Percentiles rank a stretch among this genome's conserved stretches.
These are phyloP conservation scores for Alternaria hordeiaustralica DNA, from an alignment of 2,329 filamentous ascomycete genomes.

Conservation along the genomic window DNA sequence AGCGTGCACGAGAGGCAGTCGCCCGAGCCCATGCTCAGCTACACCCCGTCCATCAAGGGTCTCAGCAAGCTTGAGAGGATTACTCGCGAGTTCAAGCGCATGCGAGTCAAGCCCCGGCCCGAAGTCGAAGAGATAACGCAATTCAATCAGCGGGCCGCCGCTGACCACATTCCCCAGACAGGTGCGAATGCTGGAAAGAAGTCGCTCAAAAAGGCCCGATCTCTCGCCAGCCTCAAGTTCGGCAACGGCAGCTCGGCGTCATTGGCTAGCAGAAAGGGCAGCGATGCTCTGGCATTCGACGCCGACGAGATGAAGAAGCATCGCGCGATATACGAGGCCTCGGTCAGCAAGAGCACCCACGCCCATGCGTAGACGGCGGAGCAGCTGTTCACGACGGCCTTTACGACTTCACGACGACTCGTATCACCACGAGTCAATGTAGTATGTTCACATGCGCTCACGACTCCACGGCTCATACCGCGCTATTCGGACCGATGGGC, in stretches of 20 bases:
- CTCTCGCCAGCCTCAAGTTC: conserved; percentile 40
- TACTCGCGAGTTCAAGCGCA: conserved; percentile 64
- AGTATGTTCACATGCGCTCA: conserved; percentile 14
- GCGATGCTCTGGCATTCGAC: conserved; percentile 44
- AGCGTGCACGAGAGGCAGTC: conserved; percentile 34
- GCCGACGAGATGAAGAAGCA: conserved; percentile 47
- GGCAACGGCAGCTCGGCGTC: conserved; percentile 42
- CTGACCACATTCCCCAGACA: conserved; percentile 21
- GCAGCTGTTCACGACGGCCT: conserved; percentile 3
- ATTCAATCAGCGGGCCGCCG: conserved; percentile 30
- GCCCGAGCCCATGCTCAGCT: conserved; percentile 24
- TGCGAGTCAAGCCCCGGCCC: conserved; percentile 59
- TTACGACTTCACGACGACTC: conserved; percentile 27
- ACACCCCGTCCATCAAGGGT: conserved; percentile 34
- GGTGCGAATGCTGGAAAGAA: conserved; percentile 40
- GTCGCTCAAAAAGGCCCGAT: conserved; percentile 46
- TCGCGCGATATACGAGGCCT: conserved; percentile 44
- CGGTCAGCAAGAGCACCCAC: conserved; percentile 19
- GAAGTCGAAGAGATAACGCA: conserved; percentile 58
- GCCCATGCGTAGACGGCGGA: conserved; percentile 6
- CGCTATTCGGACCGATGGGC: conserved; percentile 6
- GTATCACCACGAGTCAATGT: conserved; percentile 20
- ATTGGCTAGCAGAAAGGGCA: conserved; percentile 41
- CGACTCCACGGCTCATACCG: neutral
- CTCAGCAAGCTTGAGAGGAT: conserved; percentile 65